Percentiles rank a stretch among this genome's conserved stretches.
Evolutionary conservation across 2,329 filamentous ascomycete genomes (phyloP).

Genomic region (Daldinia eschscholtzii): DNA sequence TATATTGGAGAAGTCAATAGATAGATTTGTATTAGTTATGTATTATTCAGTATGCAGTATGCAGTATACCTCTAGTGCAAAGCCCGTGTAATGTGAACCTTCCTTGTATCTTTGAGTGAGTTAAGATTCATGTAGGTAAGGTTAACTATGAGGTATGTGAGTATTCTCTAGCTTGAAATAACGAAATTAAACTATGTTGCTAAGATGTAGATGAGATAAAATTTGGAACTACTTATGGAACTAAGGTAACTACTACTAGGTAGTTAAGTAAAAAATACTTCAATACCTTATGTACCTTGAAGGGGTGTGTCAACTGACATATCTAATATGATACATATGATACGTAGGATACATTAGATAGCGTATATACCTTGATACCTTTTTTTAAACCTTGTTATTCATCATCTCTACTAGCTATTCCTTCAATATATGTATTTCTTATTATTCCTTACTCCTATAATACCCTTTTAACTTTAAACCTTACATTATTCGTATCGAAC

Average conservation of each 20-base stretch:
- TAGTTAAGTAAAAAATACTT: background rate
- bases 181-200: background rate
- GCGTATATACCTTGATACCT: slow-evolving; percentile 1
- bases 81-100: no score
- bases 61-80: background rate
- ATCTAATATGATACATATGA: slow-evolving; percentile 4
- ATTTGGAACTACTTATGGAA: no score
- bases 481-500: slow-evolving; percentile 5
- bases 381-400: slow-evolving; percentile 4
- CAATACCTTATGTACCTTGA: background rate
- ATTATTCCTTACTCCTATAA: background rate
- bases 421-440: background rate
- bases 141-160: background rate
- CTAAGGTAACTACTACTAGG: no score
- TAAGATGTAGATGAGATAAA: no score
- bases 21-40: no score
- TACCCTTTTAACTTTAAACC: slow-evolving; percentile 8
- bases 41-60: background rate
- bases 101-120: no score
- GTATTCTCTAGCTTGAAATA: background rate
- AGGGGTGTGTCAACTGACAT: slow-evolving; percentile 3
- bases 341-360: no score
- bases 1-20: no score
- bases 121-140: background rate
- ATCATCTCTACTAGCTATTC: background rate